Conservation (phyloP, 176 grass and related monocot genomes). For the Avena insularis region DNA sequence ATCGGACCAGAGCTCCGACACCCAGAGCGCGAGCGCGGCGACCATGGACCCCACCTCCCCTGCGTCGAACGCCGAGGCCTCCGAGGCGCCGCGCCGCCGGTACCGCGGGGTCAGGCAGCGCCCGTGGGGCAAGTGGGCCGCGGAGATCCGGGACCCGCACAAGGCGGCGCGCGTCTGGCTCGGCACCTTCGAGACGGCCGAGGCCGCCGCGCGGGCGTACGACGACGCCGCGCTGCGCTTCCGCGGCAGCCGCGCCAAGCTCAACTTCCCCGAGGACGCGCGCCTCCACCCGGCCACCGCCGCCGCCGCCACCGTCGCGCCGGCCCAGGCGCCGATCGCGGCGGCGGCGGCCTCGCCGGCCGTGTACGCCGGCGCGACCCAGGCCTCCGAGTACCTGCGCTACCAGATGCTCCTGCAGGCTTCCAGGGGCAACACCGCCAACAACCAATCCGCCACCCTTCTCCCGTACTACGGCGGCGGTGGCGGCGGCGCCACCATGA, state of each 20-base stretch:
- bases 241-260: slow-evolving; percentile 90
- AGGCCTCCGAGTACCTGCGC: slow-evolving; percentile 40
- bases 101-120: slow-evolving; percentile 97
- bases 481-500: neutral
- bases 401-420: slow-evolving; percentile 61
- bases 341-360: neutral
- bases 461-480: slow-evolving; percentile 48
- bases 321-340: neutral
- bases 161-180: slow-evolving; percentile 99
- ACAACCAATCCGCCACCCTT: slow-evolving; percentile 40
- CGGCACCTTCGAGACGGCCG: slow-evolving; percentile 96
- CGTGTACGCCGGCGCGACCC: slow-evolving; percentile 6
- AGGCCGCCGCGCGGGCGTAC: slow-evolving; percentile 93
- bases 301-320: neutral
- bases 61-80: slow-evolving; percentile 27
- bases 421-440: neutral
- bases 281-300: slow-evolving; percentile 48
- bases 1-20: slow-evolving; percentile 56
- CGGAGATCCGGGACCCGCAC: slow-evolving; percentile 96
- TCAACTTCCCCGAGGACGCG: slow-evolving; percentile 98
- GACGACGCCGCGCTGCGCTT: slow-evolving; percentile 94
- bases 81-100: slow-evolving; percentile 43
- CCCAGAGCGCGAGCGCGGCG: slow-evolving; percentile 23
- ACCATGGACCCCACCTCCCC: slow-evolving; percentile 55
- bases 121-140: slow-evolving; percentile 99